Percentiles rank a stretch among this genome's conserved stretches.
phyloP scores from a whole-genome alignment of 352 stramenopile species.

The Sclerospora graminicola region DNA sequence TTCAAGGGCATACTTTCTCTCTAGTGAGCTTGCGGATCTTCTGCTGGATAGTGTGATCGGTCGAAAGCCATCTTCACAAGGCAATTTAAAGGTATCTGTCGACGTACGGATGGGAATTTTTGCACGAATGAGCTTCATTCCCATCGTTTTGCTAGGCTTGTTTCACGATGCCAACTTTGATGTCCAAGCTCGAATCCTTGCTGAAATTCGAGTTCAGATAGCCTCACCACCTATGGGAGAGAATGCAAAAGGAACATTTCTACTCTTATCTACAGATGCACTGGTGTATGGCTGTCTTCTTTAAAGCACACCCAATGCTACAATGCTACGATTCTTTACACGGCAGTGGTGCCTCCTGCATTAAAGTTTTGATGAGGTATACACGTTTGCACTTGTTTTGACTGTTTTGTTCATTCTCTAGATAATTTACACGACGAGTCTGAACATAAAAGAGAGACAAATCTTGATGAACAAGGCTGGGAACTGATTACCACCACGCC shows the following conservation, averaged over 20 bases:
- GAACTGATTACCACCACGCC: slow-evolving; percentile 43
- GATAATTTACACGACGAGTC: slow-evolving; percentile 79
- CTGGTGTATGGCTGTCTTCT: slow-evolving; percentile 82
- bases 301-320: slow-evolving; percentile 82
- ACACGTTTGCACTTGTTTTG: neutral
- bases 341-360: slow-evolving; percentile 46
- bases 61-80: slow-evolving; percentile 14
- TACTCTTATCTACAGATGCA: slow-evolving; percentile 68
- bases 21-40: slow-evolving; percentile 30
- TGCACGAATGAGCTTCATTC: slow-evolving; percentile 43
- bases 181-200: slow-evolving; percentile 41
- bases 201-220: slow-evolving; percentile 43
- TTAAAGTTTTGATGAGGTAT: slow-evolving; percentile 58
- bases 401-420: slow-evolving; percentile 7
- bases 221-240: slow-evolving; percentile 31
- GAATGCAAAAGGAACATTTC: slow-evolving; percentile 25
- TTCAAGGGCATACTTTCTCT: slow-evolving; percentile 45
- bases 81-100: slow-evolving; percentile 2
- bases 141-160: slow-evolving; percentile 41
- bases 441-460: slow-evolving; percentile 74
- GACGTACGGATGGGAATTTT: slow-evolving; percentile 3
- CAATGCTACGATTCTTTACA: slow-evolving; percentile 85
- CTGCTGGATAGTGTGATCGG: slow-evolving; percentile 60
- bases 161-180: slow-evolving; percentile 33
- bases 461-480: slow-evolving; percentile 54